phyloP scores from a whole-genome alignment of 768 basidiomycete species.

The Leccinum aurantiacum region DNA sequence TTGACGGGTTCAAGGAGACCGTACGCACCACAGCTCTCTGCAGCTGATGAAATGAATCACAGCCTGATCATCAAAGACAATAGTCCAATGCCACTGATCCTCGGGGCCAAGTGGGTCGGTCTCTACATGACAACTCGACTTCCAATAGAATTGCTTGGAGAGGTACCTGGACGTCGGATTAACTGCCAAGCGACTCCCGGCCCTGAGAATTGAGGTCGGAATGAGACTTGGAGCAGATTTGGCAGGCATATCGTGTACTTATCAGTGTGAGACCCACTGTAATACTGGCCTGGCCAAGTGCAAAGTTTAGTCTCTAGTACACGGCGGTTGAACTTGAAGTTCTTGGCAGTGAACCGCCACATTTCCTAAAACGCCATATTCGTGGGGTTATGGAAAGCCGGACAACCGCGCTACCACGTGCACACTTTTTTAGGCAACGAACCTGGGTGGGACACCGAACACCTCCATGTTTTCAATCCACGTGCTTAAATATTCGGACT shows the following conservation, averaged over 20 bases:
- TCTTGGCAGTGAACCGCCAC: constrained; percentile 16
- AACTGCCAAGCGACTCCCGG: neutral
- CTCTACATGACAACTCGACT: neutral
- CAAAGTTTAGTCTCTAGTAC: too few species aligned
- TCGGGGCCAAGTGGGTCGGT: neutral
- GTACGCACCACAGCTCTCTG: neutral
- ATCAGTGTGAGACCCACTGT: too few species aligned
- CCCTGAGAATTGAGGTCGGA: neutral
- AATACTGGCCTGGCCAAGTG: too few species aligned
- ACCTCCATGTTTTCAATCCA: too few species aligned
- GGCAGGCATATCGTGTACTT: too few species aligned
- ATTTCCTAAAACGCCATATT: constrained; percentile 22
- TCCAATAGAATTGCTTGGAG: too few species aligned
- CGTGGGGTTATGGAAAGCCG: neutral
- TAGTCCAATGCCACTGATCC: neutral
- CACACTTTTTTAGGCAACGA: too few species aligned
- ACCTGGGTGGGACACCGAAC: too few species aligned
- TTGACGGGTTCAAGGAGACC: neutral
- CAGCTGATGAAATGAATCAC: neutral
- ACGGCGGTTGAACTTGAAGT: too few species aligned
- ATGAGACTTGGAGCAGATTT: too few species aligned
- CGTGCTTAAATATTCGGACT: too few species aligned
- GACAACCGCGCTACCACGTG: too few species aligned
- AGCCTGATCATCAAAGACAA: neutral
- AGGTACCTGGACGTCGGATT: neutral